These are phyloP conservation scores for Geopyxis carbonaria DNA, from an alignment of 495 filamentous ascomycete species.

Conservation along the genomic window DNA sequence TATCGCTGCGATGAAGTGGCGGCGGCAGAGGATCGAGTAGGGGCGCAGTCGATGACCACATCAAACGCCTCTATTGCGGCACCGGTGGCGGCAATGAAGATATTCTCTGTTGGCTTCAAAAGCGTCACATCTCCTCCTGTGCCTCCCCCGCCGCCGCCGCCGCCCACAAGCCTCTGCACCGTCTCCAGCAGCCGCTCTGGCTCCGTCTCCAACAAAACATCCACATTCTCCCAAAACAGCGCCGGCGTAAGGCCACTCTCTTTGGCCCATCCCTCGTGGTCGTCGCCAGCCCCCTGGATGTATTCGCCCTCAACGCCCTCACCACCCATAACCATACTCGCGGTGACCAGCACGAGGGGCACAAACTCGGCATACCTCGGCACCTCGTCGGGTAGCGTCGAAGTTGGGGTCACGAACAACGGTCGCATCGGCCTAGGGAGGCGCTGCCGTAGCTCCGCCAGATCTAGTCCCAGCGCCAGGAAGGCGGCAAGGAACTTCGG, in stretches of 20 bases:
- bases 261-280: slow-evolving; percentile 71
- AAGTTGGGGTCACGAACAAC: slow-evolving; percentile 42
- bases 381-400: slow-evolving; percentile 14
- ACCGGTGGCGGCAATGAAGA: slow-evolving; percentile 18
- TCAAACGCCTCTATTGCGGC: slow-evolving; percentile 4
- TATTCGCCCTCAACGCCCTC: slow-evolving; percentile 59
- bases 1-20: neutral
- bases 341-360: slow-evolving; percentile 63
- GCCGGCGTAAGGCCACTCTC: slow-evolving; percentile 48
- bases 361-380: slow-evolving; percentile 39
- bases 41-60: slow-evolving; percentile 25
- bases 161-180: neutral
- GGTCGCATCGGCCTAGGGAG: slow-evolving; percentile 44
- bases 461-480: slow-evolving; percentile 27
- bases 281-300: slow-evolving; percentile 87
- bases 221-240: slow-evolving; percentile 58
- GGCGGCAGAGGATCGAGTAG: slow-evolving; percentile 1
- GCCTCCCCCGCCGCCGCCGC: slow-evolving; percentile 1
- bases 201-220: slow-evolving; percentile 12
- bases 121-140: slow-evolving; percentile 9
- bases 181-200: slow-evolving; percentile 9
- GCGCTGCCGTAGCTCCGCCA: slow-evolving; percentile 15
- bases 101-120: slow-evolving; percentile 22
- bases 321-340: slow-evolving; percentile 49
- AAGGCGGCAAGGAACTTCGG: slow-evolving; percentile 49